A percentile compares a stretch with the other conserved stretches of the same genome.
Evolutionary conservation across 768 basidiomycete species (phyloP).

Genomic region (Boletus sensibilis): DNA sequence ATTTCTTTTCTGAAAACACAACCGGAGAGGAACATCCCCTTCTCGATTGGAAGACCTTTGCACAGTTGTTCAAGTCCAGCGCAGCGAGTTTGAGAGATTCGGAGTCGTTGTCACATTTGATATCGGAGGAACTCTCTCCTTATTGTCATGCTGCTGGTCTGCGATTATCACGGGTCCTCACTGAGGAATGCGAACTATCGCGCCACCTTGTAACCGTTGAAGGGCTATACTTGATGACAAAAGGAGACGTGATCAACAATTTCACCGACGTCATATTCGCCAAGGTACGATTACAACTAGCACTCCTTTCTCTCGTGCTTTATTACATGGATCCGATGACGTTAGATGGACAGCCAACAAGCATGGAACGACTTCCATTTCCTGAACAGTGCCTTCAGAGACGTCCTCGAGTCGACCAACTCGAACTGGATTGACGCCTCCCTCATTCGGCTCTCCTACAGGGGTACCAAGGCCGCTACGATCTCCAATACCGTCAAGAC

Average conservation of each 20-base stretch:
- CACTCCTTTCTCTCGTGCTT: neutral
- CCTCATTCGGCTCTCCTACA: constrained; percentile 70
- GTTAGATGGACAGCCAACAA: constrained; percentile 72
- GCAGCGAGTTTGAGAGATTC: constrained; percentile 46
- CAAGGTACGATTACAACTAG: constrained; percentile 47
- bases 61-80: constrained; percentile 37
- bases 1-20: constrained; percentile 15
- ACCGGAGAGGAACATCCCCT: constrained; percentile 29
- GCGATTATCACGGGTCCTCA: constrained; percentile 54
- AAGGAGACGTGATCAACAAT: constrained; percentile 74
- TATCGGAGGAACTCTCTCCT: constrained; percentile 63
- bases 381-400: constrained; percentile 72
- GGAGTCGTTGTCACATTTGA: constrained; percentile 57
- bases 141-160: constrained; percentile 53
- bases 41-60: constrained; percentile 44
- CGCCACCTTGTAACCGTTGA: constrained; percentile 63
- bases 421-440: constrained; percentile 62
- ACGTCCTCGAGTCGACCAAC: constrained; percentile 54
- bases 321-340: neutral
- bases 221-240: constrained; percentile 70
- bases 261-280: constrained; percentile 73
- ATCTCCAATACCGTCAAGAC: constrained; percentile 57
- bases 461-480: constrained; percentile 46
- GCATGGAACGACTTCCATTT: constrained; percentile 83
- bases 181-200: constrained; percentile 65